These are phyloP conservation scores for Cladosporium phlei DNA, from an alignment of 2,329 filamentous ascomycete genomes.

Conservation along the genomic window DNA sequence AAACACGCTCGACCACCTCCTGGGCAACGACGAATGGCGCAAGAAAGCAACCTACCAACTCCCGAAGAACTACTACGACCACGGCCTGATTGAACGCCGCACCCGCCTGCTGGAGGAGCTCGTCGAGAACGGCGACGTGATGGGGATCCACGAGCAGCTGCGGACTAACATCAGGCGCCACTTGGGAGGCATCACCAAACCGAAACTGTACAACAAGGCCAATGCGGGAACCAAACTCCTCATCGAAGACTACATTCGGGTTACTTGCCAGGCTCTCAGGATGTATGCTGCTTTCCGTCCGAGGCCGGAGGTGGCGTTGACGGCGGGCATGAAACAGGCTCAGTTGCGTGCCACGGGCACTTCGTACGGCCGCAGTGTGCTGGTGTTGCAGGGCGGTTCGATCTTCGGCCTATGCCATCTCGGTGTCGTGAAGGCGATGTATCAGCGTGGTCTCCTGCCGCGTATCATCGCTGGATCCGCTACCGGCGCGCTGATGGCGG, in stretches of 20 bases:
- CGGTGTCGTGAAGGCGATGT: conserved; percentile 83
- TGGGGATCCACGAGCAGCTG: conserved; percentile 71
- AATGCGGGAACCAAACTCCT: conserved; percentile 85
- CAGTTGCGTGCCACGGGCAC: conserved; percentile 82
- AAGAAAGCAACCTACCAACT: conserved; percentile 55
- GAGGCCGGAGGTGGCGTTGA: conserved; percentile 31
- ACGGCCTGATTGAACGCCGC: conserved; percentile 73
- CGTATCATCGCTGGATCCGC: conserved; percentile 88
- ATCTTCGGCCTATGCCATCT: conserved; percentile 89
- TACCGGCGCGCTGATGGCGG: conserved; percentile 83
- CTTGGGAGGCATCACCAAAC: conserved; percentile 81
- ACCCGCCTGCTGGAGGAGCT: conserved; percentile 40
- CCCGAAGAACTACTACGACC: conserved; percentile 78
- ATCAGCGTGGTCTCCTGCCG: conserved; percentile 73
- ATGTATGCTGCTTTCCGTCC: conserved; percentile 67
- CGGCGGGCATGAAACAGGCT: conserved; percentile 69
- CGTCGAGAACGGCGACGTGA: conserved; percentile 52
- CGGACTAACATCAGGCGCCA: conserved; percentile 75
- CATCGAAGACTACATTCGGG: conserved; percentile 84
- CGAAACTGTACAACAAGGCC: conserved; percentile 75
- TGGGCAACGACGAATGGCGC: conserved; percentile 80
- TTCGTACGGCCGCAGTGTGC: conserved; percentile 78
- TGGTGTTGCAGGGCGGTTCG: conserved; percentile 83
- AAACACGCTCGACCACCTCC: conserved; percentile 55
- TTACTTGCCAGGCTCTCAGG: conserved; percentile 75